Base-by-base conservation (phyloP, 805 yeast genomes). In the Ogataea saltuana region DNA sequence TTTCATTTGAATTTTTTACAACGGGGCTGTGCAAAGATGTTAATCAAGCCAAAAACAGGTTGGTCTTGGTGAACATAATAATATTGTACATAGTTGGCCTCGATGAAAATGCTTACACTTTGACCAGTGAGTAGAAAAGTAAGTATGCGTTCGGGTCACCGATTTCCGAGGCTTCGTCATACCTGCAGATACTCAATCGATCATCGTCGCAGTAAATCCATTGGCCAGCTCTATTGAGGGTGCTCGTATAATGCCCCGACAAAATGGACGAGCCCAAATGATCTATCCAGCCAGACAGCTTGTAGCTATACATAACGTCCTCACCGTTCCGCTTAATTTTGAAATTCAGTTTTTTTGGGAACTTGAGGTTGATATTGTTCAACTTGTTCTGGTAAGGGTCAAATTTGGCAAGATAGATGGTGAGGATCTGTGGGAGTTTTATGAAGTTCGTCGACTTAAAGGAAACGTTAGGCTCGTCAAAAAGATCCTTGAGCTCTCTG, bases 141-240 rank as follows among this genome's bases (percentile, higher is more conserved):
- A 85, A 81, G 58, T 85, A 85, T 1, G 80, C 89, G 46, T 81
- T 70, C 15, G 64, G 67, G 29, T 68, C 67, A 13, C 41, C 46
- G 13, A 53, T 46, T 17, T 53, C 56, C 8, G 45, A n/a, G 13
- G 25, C 65, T 50, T 54, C 70, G 25, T 70, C 25, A 79, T 48
- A 46, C 55, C 17, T 70, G 55, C 49, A 70, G 71, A 34, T 60
- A 49, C 55, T 72, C 69, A 29, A 75, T 76, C 65, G 68, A 39
- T 85, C 91, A 61, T 85, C 95, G 58, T 85, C 91, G 61, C 85
- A 85, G 48, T 75, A 75, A 49, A 83, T 80, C 93, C 93, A 85
- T 51, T 69, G 68, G 25, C 81, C 81, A 45, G 72, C 70, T 6
- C 64, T 61, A 53, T 81, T 76, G 3, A 83, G 81, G 34, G 83